phyloP scores from a whole-genome alignment of 83 land plant genomes.

The Thuja plicata region DNA sequence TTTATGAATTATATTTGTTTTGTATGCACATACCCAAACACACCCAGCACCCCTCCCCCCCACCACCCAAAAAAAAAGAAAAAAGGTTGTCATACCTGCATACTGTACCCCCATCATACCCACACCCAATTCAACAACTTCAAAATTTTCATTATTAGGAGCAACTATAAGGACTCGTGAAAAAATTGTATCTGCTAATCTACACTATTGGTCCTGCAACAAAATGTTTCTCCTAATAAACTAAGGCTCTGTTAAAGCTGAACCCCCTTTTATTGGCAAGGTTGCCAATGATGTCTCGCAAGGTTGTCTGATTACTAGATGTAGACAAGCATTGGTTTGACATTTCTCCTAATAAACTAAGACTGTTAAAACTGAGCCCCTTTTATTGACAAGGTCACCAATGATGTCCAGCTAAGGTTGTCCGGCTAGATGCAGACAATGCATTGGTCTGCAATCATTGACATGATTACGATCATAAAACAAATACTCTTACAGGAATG shows the following conservation, averaged over 20 bases:
- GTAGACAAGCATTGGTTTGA: too few species aligned
- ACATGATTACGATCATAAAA: neutral
- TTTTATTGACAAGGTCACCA: neutral
- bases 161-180: neutral
- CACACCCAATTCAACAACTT: too few species aligned
- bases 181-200: neutral
- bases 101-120: too few species aligned
- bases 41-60: too few species aligned
- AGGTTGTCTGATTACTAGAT: too few species aligned
- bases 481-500: neutral
- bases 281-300: neutral
- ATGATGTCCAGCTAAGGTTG: neutral
- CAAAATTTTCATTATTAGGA: neutral
- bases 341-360: neutral
- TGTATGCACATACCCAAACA: too few species aligned
- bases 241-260: neutral
- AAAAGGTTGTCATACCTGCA: too few species aligned
- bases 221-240: too few species aligned
- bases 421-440: neutral
- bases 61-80: too few species aligned
- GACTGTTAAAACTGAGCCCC: neutral
- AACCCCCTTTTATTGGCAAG: neutral
- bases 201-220: too few species aligned
- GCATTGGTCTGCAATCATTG: neutral
- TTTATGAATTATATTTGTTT: too few species aligned